Base-by-base conservation (phyloP, 1,139 yeast species). In the Yamadazyma oceani region DNA sequence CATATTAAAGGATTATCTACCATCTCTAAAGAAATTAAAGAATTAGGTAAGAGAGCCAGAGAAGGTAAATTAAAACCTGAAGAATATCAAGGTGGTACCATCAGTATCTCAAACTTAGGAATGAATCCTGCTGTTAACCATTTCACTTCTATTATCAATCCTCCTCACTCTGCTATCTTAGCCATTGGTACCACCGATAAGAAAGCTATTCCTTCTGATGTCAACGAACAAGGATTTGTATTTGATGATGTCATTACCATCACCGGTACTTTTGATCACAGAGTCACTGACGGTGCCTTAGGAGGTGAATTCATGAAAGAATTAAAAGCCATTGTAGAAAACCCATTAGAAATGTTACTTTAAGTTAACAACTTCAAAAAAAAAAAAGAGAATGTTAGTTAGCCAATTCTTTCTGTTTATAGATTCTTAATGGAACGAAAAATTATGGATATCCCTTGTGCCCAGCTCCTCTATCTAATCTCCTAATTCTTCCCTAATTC, bases 31-130 rank as follows among this genome's bases (percentile, higher is more conserved):
- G 89, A 85, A 64, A 80, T 88, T 56, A 92, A 92, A 75, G 96
- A 85, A 55, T 78, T 92, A 55, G 98, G 96, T 55, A 86, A 87
- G 76, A 88, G 94, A 69, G 98, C 98, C 47, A 89, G 92, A 69
- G 88, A 78, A 45, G 90, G 89, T 68, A 92, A 90, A 75, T 81
- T 92, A 62, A 62, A 70, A 51, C 98, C 98, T 47, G 95, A 88
- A 65, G 98, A 92, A 72, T 94, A 85, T 81, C 96, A 88, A 76
- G 99, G 99, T 57, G 99, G 99, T 61, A 90, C 98, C 53, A 87
- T 92, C 64, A 88, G 97, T 66, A 90, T 92, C 58, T 90, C 97
- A 50, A 92, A 92, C 84, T 75, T 94, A 76, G 99, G 98, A 60
- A 92, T 92, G 98, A 92, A 92, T 80, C 79, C 74, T 44, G 97